Evolutionary conservation across 2,329 filamentous ascomycete species (phyloP).

Genomic region (Xylaria sp.): DNA sequence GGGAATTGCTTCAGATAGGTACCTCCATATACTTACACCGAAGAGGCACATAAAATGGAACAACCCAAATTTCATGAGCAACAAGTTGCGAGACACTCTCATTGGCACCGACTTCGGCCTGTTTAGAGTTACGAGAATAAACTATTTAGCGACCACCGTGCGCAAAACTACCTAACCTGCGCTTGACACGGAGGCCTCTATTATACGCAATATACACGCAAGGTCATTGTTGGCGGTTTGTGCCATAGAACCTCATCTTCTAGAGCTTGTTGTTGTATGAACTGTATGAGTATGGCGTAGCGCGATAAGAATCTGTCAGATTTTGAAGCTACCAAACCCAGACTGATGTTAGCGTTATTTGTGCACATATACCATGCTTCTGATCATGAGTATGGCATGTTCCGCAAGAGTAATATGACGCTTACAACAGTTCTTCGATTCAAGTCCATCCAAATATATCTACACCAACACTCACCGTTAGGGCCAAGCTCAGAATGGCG

Average conservation of each 20-base stretch:
- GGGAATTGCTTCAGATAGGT: not conserved
- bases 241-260: not conserved
- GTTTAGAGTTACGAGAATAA: not conserved
- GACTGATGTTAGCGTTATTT: not conserved
- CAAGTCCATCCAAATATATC: conserved; percentile 11
- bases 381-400: not conserved
- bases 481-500: conserved; percentile 3
- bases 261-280: not conserved
- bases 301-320: not conserved
- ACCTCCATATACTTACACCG: no score
- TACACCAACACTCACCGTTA: not conserved
- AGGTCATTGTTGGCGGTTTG: not conserved
- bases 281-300: not conserved
- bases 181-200: not conserved
- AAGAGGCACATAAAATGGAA: not conserved
- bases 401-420: not conserved
- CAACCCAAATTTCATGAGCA: no score
- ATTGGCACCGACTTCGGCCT: conserved; percentile 1
- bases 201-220: not conserved
- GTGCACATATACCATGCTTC: not conserved
- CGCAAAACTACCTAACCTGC: not conserved
- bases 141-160: not conserved
- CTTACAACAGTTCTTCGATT: not conserved
- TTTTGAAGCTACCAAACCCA: not conserved
- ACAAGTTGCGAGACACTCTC: not conserved